These are phyloP conservation scores for Saxophila tyrrhenica DNA, from an alignment of 495 filamentous ascomycete genomes.

Conservation along the genomic window DNA sequence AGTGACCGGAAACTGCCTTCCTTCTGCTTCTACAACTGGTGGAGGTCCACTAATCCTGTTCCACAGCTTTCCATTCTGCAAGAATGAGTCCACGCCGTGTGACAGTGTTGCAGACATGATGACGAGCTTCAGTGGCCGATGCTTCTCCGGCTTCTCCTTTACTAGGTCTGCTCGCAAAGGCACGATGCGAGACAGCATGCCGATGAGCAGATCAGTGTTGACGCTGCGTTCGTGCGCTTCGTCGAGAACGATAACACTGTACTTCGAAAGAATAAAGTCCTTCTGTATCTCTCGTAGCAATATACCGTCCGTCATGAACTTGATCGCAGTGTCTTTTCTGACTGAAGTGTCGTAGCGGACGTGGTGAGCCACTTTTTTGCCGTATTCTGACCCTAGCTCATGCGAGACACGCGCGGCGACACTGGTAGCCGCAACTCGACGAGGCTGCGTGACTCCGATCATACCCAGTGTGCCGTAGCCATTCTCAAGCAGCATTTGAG, in stretches of 20 bases:
- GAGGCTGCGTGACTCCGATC: slow-evolving; percentile 89
- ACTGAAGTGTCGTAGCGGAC: slow-evolving; percentile 87
- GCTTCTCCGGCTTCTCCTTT: slow-evolving; percentile 41
- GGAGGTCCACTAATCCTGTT: slow-evolving; percentile 47
- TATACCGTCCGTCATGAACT: slow-evolving; percentile 99
- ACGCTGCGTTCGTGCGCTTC: slow-evolving; percentile 96
- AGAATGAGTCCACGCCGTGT: slow-evolving; percentile 70
- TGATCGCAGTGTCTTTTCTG: slow-evolving; percentile 76
- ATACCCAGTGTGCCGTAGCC: slow-evolving; percentile 61
- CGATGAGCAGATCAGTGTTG: slow-evolving; percentile 94
- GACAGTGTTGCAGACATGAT: slow-evolving; percentile 93
- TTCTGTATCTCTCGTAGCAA: slow-evolving; percentile 81
- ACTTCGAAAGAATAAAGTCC: slow-evolving; percentile 84
- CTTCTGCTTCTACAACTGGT: slow-evolving; percentile 80
- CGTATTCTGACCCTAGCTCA: slow-evolving; percentile 57
- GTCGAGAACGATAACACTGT: slow-evolving; percentile 88
- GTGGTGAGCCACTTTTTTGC: slow-evolving; percentile 72
- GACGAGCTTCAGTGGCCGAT: slow-evolving; percentile 73
- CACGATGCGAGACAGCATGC: slow-evolving; percentile 88
- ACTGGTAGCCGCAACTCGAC: slow-evolving; percentile 84
- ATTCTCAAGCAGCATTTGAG: slow-evolving; percentile 89
- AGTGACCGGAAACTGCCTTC: slow-evolving; percentile 85
- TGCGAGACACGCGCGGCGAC: slow-evolving; percentile 87
- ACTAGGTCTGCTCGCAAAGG: slow-evolving; percentile 58
- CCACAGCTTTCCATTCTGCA: slow-evolving; percentile 71